Evolutionary conservation across 2,329 filamentous ascomycete species (phyloP), one percentile per base, ranked within the genome.

Genomic region (Sporothrix globosa): DNA sequence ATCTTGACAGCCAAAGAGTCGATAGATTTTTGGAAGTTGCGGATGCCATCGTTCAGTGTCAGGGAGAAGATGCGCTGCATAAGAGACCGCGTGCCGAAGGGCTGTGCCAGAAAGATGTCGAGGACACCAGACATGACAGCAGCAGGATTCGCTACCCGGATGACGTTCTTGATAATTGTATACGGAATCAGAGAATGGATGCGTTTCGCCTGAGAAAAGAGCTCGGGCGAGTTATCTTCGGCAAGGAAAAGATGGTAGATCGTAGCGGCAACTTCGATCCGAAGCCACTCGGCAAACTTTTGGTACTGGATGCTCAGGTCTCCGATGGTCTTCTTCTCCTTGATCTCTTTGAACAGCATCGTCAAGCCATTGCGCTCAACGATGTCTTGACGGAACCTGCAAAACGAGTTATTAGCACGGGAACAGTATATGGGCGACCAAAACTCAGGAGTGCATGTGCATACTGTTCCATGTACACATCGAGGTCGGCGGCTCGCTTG

Each of bases 251-350:
- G 84, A 79, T 99, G 96, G 78, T 99, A 99, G 71, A 98, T 89
- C 27, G 96, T 97, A 53, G 96, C 96, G 30, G 96, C 96, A 65
- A 99, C 90, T 81, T 99, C 96, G 77, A 99, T 99, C 52, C 96
- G 90, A 67, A 98, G 83, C 96, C 96, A 99, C 80, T 99, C 96
- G 21, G 95, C 95, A 78, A 99, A 98, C 79, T 98, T 99, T 77
- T 96, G 92, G 79, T 98, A 98, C 79, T 98, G 94, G 13, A 96
- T 90, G 77, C 92, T 97, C 68, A 99, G 86, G 75, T 97, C 93
- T 73, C 88, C 87, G 68, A 99, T 95, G 4, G 87, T 93, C 72
- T 92, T 86, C 82, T 98, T 98, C 70, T 93, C 90, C 76, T 91
- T 92, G 79, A 99, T 97, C 78, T 98, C 96, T 71, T 91, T 87